A percentile compares a stretch with the other conserved stretches of the same genome.
These are phyloP conservation scores for Jackrogersella minutella DNA, from an alignment of 495 filamentous ascomycete genomes.

Conservation along the genomic window DNA sequence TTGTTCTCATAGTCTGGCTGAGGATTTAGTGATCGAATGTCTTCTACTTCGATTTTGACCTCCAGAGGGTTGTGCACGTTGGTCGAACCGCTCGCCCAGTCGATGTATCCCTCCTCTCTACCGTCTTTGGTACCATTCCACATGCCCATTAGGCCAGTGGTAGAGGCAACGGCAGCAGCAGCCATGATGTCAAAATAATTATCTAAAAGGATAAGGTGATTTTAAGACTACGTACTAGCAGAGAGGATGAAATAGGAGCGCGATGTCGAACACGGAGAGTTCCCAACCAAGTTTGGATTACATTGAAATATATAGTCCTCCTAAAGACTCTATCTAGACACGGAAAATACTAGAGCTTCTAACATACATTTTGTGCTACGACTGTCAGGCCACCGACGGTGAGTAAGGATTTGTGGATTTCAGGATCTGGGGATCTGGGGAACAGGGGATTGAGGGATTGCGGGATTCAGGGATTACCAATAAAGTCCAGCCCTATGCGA, in stretches of 20 bases:
- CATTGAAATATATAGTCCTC: slow-evolving; percentile 38
- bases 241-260: slow-evolving; percentile 4
- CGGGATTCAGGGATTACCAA: slow-evolving; percentile 37
- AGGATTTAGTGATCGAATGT: slow-evolving; percentile 39
- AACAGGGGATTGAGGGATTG: slow-evolving; percentile 41
- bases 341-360: background rate
- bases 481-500: slow-evolving; percentile 1
- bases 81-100: slow-evolving; percentile 38
- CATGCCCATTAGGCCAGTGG: slow-evolving; percentile 45
- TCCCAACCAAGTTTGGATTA: background rate
- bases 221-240: slow-evolving; percentile 5
- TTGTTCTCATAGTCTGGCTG: slow-evolving; percentile 34
- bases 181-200: slow-evolving; percentile 28
- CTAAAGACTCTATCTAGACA: background rate
- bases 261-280: slow-evolving; percentile 5
- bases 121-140: slow-evolving; percentile 44
- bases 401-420: slow-evolving; percentile 35
- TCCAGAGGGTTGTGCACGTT: slow-evolving; percentile 40
- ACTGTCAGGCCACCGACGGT: slow-evolving; percentile 12
- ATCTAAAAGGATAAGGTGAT: background rate
- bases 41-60: slow-evolving; percentile 40
- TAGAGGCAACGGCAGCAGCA: slow-evolving; percentile 40
- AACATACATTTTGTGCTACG: background rate
- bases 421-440: slow-evolving; percentile 35
- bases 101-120: slow-evolving; percentile 35